These are phyloP conservation scores for Martensiomyces pterosporus DNA, from an alignment of 192 early-diverging fungal species.

Conservation along the genomic window DNA sequence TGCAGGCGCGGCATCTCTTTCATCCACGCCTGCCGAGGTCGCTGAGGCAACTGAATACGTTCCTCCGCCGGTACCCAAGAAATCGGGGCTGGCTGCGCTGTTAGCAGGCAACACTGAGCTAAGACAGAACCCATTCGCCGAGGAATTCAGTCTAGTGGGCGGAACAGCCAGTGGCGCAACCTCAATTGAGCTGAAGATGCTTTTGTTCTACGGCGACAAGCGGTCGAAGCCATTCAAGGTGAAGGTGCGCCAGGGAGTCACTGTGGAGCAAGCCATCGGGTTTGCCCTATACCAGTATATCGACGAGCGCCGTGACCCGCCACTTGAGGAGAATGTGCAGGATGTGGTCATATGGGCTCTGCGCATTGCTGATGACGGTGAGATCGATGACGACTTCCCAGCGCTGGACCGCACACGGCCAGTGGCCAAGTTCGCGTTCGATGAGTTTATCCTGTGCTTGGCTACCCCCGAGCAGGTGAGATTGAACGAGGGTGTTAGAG, in stretches of 20 bases:
- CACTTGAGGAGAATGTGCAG: constrained; percentile 56
- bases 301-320: constrained; percentile 62
- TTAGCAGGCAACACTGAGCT: constrained; percentile 58
- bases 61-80: constrained; percentile 19
- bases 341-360: constrained; percentile 82
- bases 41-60: too few species aligned
- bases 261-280: constrained; percentile 92
- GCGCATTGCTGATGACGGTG: constrained; percentile 92
- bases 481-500: constrained; percentile 46
- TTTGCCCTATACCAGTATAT: constrained; percentile 86
- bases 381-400: constrained; percentile 95
- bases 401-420: constrained; percentile 84
- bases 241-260: constrained; percentile 70
- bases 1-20: too few species aligned
- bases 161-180: constrained; percentile 55
- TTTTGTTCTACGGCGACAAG: constrained; percentile 54
- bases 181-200: constrained; percentile 60
- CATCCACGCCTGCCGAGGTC: too few species aligned
- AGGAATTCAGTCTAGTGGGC: constrained; percentile 60
- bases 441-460: constrained; percentile 86
- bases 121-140: constrained; percentile 65
- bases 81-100: constrained; percentile 60
- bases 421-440: constrained; percentile 81
- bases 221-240: constrained; percentile 56
- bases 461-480: constrained; percentile 71